Percentiles rank a stretch among this genome's conserved stretches.
These are phyloP conservation scores for Euphorbia pulcherrima DNA, from an alignment of 345 rosid species.

Conservation along the genomic window DNA sequence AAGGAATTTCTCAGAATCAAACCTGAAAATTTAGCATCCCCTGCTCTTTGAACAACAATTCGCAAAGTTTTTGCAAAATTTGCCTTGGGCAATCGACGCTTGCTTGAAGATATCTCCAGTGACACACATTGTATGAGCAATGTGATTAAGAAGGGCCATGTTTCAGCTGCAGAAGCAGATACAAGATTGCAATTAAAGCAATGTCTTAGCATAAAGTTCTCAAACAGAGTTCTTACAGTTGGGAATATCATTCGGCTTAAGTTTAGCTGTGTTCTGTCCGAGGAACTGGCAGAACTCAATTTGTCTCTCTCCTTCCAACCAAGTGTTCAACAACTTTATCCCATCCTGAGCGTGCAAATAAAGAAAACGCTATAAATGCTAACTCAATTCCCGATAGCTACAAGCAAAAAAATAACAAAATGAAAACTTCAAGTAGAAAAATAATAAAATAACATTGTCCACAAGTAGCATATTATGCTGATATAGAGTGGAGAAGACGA, in stretches of 20 bases:
- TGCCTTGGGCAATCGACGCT: slow-evolving; percentile 60
- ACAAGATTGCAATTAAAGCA: not conserved
- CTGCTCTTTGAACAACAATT: slow-evolving; percentile 61
- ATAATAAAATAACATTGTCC: not conserved
- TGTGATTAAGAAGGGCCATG: slow-evolving; percentile 76
- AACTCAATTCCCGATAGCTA: not conserved
- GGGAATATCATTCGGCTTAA: slow-evolving; percentile 66
- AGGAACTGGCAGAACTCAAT: slow-evolving; percentile 59
- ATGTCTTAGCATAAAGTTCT: not conserved
- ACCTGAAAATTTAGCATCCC: slow-evolving; percentile 70
- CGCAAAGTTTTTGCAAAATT: slow-evolving; percentile 65
- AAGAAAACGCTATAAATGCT: not conserved
- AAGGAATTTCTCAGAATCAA: slow-evolving; percentile 14
- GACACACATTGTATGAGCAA: slow-evolving; percentile 68
- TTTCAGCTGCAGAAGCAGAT: slow-evolving; percentile 64
- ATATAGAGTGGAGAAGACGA: not conserved
- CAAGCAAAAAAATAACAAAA: not conserved
- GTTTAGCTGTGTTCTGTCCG: slow-evolving; percentile 56
- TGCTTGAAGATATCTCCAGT: slow-evolving; percentile 65
- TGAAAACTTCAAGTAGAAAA: not conserved
- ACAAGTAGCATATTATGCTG: not conserved
- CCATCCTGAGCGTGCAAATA: slow-evolving; percentile 56
- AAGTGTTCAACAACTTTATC: slow-evolving; percentile 65
- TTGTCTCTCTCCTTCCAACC: slow-evolving; percentile 73
- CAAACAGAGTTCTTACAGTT: slow-evolving; percentile 43